A percentile compares a stretch with the other conserved stretches of the same genome.
Evolutionary conservation across 106 monocot genomes (phyloP).

Genomic region (Apostasia ramifera): DNA sequence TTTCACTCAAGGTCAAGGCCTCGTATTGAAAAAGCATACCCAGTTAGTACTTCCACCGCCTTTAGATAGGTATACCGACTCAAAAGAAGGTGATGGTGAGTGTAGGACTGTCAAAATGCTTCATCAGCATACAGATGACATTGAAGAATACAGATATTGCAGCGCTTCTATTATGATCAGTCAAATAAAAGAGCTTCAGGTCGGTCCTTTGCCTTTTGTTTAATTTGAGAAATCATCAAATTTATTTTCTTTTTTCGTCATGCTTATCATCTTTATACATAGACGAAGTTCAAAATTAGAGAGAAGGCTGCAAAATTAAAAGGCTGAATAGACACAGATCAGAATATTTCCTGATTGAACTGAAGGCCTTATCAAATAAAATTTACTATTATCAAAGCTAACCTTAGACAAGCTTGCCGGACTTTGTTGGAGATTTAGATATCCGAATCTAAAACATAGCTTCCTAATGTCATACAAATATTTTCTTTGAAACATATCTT

Average conservation of each 20-base stretch:
- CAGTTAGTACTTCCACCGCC: conserved; percentile 31
- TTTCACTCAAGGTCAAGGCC: conserved; percentile 11
- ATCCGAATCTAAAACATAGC: too few relatives aligned
- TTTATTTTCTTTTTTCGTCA: not conserved
- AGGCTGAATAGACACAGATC: too few relatives aligned
- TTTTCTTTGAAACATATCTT: too few relatives aligned
- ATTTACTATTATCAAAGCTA: too few relatives aligned
- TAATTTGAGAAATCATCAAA: too few relatives aligned
- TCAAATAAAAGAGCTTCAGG: conserved; percentile 74
- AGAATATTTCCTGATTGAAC: too few relatives aligned
- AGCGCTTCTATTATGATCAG: conserved; percentile 43
- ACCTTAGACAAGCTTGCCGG: too few relatives aligned
- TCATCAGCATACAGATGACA: conserved; percentile 13
- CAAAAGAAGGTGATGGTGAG: conserved; percentile 28
- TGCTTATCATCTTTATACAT: not conserved
- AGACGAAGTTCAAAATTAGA: not conserved
- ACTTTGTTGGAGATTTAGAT: too few relatives aligned
- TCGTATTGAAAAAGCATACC: conserved; percentile 24
- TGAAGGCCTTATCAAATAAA: too few relatives aligned
- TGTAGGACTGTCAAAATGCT: conserved; percentile 20
- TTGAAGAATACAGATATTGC: conserved; percentile 23
- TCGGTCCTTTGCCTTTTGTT: conserved; percentile 8
- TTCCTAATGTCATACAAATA: too few relatives aligned
- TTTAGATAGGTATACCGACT: conserved; percentile 46
- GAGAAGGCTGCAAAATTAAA: too few relatives aligned